Base-by-base conservation (phyloP, 176 grass and related monocot genomes). In the Phyllostachys edulis region DNA sequence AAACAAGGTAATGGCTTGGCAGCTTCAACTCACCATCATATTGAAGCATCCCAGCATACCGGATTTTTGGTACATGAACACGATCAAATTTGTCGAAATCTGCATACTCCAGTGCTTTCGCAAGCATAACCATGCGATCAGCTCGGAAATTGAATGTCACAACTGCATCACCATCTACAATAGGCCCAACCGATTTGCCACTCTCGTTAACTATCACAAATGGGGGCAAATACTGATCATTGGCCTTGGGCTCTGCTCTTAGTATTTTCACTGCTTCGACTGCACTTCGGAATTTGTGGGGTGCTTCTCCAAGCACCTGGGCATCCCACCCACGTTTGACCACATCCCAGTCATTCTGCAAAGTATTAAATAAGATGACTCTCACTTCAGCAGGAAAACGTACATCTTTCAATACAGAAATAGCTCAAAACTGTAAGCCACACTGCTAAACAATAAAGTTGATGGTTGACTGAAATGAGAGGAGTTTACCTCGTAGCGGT, bases 251-350 rank as follows among this genome's bases (percentile, higher is more conserved):
- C 49, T 84, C 64, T 85, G 89, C 91, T 75, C 96, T 94, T 40
- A 99, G 75, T 16, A 82, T 92, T 92, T 94, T 99, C 44, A 99
- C 96, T 63, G 96, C 96, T 90, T 99, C 96, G 63, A 99, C 47
- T 62, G 96, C 91, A 75, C 49, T 90, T 76, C 65, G 24, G 84
- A 99, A 96, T 57, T 99, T 96, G 88, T 96, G 10, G 55, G 96
- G 96, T 67, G 96, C 96, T 89, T 99, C 91, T 77, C 96, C 96
- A 76, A 99, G 96, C 51, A 99, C 93, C 71, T 99, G 96, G 13
- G 96, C 96, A 81, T 99, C 93, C 96, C 96, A 99, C 11, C 96
- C 96, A 83, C 96, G 96, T 64, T 99, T 99, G 54, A 99, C 91
- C 60, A 99, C 96, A 36, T 60, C 62, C 96, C 96, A 99, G 34